These are phyloP conservation scores for Fraxinus nigra DNA, from an alignment of 305 asterid genomes.

Conservation along the genomic window DNA sequence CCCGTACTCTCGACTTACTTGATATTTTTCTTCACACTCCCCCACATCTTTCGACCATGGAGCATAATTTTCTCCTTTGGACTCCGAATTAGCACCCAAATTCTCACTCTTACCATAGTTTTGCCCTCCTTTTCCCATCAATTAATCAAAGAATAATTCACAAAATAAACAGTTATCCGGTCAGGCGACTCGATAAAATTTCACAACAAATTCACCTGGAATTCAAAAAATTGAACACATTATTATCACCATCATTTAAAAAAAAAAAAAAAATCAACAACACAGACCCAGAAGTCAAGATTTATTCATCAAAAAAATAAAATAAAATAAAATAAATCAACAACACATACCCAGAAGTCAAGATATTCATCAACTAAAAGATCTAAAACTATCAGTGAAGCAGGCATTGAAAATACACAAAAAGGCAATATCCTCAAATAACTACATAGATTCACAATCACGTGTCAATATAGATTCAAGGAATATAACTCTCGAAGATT, in stretches of 20 bases:
- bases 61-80: constrained; percentile 36
- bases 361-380: background rate
- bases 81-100: constrained; percentile 27
- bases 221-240: background rate
- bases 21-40: constrained; percentile 66
- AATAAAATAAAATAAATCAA: background rate
- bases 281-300: background rate
- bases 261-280: background rate
- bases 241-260: background rate
- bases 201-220: constrained; percentile 1
- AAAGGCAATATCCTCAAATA: background rate
- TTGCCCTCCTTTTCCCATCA: constrained; percentile 84
- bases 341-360: background rate
- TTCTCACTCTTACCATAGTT: constrained; percentile 47
- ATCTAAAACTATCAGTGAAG: background rate
- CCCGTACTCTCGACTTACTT: constrained; percentile 54
- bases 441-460: background rate
- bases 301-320: background rate
- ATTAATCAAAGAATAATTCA: constrained; percentile 2
- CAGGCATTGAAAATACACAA: background rate
- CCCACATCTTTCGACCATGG: constrained; percentile 75
- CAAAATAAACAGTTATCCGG: background rate
- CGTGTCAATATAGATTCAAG: background rate
- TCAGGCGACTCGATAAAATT: background rate
- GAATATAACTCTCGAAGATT: background rate